Conservation (phyloP, 768 basidiomycete genomes). For the Cystobasidium onofrii region DNA sequence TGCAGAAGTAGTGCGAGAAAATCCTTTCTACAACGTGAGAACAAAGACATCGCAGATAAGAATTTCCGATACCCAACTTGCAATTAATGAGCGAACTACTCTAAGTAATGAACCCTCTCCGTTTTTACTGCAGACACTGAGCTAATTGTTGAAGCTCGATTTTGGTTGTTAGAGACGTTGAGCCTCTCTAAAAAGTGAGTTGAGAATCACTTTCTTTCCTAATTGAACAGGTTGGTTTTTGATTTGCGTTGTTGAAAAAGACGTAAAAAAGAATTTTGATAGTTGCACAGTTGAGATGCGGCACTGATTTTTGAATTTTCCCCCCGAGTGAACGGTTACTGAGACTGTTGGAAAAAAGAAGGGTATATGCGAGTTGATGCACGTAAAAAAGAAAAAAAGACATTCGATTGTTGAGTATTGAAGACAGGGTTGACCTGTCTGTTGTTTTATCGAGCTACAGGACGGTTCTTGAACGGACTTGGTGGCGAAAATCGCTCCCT, state of each 20-base stretch:
- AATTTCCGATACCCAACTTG: too few species aligned
- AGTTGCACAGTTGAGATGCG: slow-evolving; percentile 31
- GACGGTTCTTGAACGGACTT: background rate
- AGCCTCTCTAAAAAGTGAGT: too few species aligned
- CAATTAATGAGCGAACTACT: too few species aligned
- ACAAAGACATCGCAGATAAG: too few species aligned
- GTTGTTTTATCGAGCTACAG: too few species aligned
- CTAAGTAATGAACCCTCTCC: too few species aligned
- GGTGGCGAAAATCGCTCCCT: too few species aligned
- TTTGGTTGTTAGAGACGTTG: too few species aligned
- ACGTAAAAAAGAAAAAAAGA: slow-evolving; percentile 21
- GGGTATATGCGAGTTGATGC: slow-evolving; percentile 14
- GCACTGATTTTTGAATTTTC: background rate
- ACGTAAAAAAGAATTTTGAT: background rate
- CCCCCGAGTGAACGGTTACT: too few species aligned
- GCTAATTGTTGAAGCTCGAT: slow-evolving; percentile 1
- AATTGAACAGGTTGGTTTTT: background rate
- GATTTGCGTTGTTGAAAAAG: background rate
- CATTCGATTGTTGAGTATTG: background rate
- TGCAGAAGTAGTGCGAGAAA: too few species aligned
- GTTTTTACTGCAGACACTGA: background rate
- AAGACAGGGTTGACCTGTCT: slow-evolving; percentile 15
- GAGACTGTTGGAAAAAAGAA: too few species aligned
- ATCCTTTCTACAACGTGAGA: too few species aligned
- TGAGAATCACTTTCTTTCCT: background rate